Base-by-base conservation (phyloP, 1,284 basidiomycete species). In the Malassezia sp. region DNA sequence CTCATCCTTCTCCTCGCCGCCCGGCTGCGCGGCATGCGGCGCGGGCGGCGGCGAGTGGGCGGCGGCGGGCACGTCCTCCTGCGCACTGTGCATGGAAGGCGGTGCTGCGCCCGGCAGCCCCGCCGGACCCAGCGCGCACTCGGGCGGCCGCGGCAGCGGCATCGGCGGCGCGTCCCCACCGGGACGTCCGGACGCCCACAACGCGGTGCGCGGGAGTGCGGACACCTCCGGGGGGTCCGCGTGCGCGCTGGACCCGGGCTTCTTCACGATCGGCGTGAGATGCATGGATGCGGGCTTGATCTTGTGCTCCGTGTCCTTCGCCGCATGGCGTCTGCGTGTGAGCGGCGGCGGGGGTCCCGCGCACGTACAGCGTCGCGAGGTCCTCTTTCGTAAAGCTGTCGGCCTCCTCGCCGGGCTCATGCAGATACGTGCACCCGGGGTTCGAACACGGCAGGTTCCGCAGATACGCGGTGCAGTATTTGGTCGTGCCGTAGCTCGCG, bases 371-470 rank as follows among this genome's bases (percentile, higher is more conserved):
- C 28, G 64, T 67, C 21, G 59, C 59, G 5, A 70, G 56, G 35
- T 70, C 67, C 38, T 70, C 67, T 36, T 70, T 70, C 11, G 67
- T 70, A 40, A 70, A 95, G 59, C 85, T 89, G 71, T 99, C 93
- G 48, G 87, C 86, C 71, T 97, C 91, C 60, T 96, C 93, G 17
- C 90, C 91, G 81, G 89, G 91, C 71, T 97, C 93, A 70, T 99
- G 93, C 43, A 93, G 73, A 70, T 87, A 86, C 78, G 90, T 84
- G 73, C 91, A 99, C 51, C 79, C 80, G 59, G 84, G 81, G 67
- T 88, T 86, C 43, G 82, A 79, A 73, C 93, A 99, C 51, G 79
- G 79, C 36, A 80, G 77, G 18, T 86, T 83, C 38, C 90, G 84
- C 56, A 99, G 76, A 71, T 95, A 97, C 9, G 83, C 77, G 77